Evolutionary conservation across 257 asterid species (phyloP).

Genomic region (Fraxinus anomala): DNA sequence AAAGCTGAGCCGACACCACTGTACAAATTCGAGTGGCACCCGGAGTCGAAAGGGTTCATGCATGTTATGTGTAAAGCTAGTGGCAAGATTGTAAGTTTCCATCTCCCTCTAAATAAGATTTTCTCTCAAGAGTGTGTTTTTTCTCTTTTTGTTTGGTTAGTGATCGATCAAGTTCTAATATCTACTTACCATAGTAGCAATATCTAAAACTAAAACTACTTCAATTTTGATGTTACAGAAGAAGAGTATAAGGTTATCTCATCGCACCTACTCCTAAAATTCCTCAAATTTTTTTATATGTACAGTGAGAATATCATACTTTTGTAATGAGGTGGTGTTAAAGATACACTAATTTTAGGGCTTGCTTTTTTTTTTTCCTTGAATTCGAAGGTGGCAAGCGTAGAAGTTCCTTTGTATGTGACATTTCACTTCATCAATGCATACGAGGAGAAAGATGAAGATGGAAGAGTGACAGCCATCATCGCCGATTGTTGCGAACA

Average conservation of each 20-base stretch:
- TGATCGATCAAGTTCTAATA: too few relatives aligned
- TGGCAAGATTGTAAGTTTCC: constrained; percentile 67
- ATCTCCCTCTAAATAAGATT: not conserved
- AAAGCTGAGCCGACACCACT: constrained; percentile 96
- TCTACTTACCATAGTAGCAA: too few relatives aligned
- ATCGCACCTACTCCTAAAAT: too few relatives aligned
- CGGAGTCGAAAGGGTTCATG: constrained; percentile 73
- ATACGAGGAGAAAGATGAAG: constrained; percentile 87
- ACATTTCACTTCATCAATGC: constrained; percentile 95
- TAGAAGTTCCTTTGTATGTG: constrained; percentile 83
- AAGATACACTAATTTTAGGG: too few relatives aligned
- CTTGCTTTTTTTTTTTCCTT: not conserved
- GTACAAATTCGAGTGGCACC: constrained; percentile 90
- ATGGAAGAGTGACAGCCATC: constrained; percentile 72
- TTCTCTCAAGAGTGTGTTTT: not conserved
- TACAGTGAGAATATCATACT: too few relatives aligned
- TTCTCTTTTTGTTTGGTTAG: too few relatives aligned
- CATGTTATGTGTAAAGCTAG: constrained; percentile 87
- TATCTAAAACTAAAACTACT: too few relatives aligned
- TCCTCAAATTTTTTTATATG: too few relatives aligned
- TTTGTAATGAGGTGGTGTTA: too few relatives aligned
- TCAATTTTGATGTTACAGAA: too few relatives aligned
- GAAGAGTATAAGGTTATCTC: too few relatives aligned
- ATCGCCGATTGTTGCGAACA: constrained; percentile 95
- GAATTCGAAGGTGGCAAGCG: constrained; percentile 77